phyloP scores from a whole-genome alignment of 768 basidiomycete species.

The Agrocybe pediades region DNA sequence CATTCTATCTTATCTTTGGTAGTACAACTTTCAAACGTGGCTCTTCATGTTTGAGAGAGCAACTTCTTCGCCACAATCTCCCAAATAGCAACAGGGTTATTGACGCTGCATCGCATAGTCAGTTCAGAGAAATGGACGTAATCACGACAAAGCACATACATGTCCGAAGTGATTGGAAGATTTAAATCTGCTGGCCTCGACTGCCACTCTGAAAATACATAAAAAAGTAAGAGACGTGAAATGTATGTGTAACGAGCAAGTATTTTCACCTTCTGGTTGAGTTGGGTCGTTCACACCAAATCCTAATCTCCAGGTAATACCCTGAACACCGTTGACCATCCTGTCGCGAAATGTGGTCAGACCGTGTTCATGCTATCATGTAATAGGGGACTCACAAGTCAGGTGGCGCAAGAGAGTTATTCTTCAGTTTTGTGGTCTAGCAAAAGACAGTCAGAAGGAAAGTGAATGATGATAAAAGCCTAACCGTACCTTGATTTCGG shows the following conservation, averaged over 20 bases:
- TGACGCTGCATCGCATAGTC: conserved; percentile 38
- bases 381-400: conserved; percentile 46
- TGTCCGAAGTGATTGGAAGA: conserved; percentile 48
- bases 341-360: conserved; percentile 26
- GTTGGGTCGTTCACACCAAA: conserved; percentile 55
- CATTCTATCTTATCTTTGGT: background rate
- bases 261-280: conserved; percentile 55
- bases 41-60: conserved; percentile 12
- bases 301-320: conserved; percentile 65
- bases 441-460: background rate
- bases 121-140: conserved; percentile 13
- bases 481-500: conserved; percentile 51
- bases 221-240: background rate
- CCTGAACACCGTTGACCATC: conserved; percentile 57
- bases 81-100: conserved; percentile 62
- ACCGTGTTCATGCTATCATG: background rate
- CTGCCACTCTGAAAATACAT: conserved; percentile 52
- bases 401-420: conserved; percentile 58
- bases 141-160: conserved; percentile 36
- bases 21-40: no score
- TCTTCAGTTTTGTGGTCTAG: conserved; percentile 55
- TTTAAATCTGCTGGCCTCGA: conserved; percentile 55
- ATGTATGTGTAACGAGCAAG: background rate
- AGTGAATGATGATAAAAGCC: background rate
- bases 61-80: conserved; percentile 39